These are phyloP conservation scores for Phytopythium montanum DNA, from an alignment of 352 stramenopile genomes.

Conservation along the genomic window DNA sequence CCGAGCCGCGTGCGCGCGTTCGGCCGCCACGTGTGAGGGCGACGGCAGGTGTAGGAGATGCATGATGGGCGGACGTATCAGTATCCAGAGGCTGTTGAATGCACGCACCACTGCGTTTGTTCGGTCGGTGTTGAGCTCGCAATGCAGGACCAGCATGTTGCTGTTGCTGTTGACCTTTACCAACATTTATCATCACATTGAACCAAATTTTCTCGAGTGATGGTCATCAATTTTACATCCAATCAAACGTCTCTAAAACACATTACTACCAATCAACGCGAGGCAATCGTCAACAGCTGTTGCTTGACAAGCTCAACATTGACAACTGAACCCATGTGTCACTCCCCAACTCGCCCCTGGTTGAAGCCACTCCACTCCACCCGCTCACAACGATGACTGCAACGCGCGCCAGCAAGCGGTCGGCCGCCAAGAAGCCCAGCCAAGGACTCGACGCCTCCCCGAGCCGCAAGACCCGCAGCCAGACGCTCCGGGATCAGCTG, in stretches of 20 bases:
- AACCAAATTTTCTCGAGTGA: neutral
- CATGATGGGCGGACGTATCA: too few relatives aligned
- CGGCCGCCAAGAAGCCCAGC: neutral
- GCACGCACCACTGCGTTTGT: neutral
- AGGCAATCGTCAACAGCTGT: too few relatives aligned
- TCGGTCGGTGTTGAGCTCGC: neutral
- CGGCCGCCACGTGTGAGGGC: neutral
- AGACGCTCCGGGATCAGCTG: constrained; percentile 17
- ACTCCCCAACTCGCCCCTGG: neutral
- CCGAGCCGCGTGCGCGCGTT: neutral
- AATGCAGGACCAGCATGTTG: neutral
- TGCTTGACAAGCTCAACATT: too few relatives aligned
- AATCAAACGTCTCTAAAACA: too few relatives aligned
- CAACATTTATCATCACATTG: too few relatives aligned
- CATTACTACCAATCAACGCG: too few relatives aligned
- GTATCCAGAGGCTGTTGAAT: neutral
- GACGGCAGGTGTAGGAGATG: too few relatives aligned
- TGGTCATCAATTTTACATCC: neutral
- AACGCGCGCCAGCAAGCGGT: neutral
- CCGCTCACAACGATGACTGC: neutral
- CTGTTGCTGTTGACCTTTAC: neutral
- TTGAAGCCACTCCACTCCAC: neutral
- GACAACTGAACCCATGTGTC: too few relatives aligned
- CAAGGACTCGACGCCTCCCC: neutral
- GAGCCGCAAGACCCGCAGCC: constrained; percentile 14